Evolutionary conservation across 139 green algal genomes (phyloP).

Genomic region (Chlorella sp.): DNA sequence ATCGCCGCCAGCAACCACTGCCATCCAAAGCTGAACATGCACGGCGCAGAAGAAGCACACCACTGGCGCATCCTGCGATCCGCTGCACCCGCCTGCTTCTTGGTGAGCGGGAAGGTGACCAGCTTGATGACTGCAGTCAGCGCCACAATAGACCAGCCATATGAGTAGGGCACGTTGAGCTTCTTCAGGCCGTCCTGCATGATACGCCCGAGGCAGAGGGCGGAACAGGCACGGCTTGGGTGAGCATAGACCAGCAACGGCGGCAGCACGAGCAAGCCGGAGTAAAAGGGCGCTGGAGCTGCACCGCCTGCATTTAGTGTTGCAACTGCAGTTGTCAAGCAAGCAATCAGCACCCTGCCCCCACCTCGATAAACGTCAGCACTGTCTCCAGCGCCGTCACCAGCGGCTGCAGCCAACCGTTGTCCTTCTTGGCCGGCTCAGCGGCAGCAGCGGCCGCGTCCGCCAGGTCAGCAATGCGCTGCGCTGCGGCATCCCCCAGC

Average conservation of each 20-base stretch:
- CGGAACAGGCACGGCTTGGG: not conserved
- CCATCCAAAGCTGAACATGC: too few species aligned
- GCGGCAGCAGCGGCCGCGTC: slow-evolving; percentile 5
- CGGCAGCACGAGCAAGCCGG: too few species aligned
- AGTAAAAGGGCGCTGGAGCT: too few species aligned
- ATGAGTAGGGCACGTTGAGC: slow-evolving; percentile 89
- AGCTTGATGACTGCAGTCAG: slow-evolving; percentile 94
- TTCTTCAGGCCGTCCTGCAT: slow-evolving; percentile 75
- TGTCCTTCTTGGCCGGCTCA: slow-evolving; percentile 21
- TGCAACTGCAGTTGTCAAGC: not conserved
- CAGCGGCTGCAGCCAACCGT: slow-evolving; percentile 72
- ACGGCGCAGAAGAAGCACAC: not conserved
- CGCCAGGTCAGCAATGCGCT: slow-evolving; percentile 25
- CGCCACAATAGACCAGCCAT: slow-evolving; percentile 94
- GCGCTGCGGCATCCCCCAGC: not conserved
- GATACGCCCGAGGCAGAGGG: not conserved
- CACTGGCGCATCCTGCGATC: not conserved
- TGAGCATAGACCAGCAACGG: too few species aligned
- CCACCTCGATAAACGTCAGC: slow-evolving; percentile 54
- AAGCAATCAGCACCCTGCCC: not conserved
- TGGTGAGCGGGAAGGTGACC: slow-evolving; percentile 93
- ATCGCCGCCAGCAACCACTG: too few species aligned
- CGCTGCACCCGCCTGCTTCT: slow-evolving; percentile 84
- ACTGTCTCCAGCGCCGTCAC: slow-evolving; percentile 73
- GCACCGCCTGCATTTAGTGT: too few species aligned